Conservation (phyloP, 2,329 filamentous ascomycete species). For the Sporothrix luriei region DNA sequence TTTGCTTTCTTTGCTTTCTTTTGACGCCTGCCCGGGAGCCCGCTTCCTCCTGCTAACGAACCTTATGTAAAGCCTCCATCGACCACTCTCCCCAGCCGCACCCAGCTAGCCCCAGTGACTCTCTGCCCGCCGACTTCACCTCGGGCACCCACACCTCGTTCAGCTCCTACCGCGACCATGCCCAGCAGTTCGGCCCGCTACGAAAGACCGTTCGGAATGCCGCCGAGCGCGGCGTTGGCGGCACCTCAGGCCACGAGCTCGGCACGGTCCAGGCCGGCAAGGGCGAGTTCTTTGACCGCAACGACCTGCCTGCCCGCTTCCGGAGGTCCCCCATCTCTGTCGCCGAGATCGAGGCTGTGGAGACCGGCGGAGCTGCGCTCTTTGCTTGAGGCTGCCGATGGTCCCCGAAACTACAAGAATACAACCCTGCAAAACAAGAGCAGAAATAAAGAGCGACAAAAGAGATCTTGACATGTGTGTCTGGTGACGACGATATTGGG, state of each 20-base stretch:
- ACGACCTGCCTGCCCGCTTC: constrained; percentile 84
- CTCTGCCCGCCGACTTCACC: constrained; percentile 60
- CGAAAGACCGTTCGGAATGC: constrained; percentile 56
- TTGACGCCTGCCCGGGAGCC: not conserved
- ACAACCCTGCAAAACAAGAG: not conserved
- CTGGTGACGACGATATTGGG: constrained; percentile 14
- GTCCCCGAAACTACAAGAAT: not conserved
- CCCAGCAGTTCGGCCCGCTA: constrained; percentile 76
- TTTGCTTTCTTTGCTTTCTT: not conserved
- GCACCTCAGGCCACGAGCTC: constrained; percentile 66
- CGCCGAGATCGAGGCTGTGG: constrained; percentile 91
- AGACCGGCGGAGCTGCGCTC: constrained; percentile 79
- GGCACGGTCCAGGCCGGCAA: constrained; percentile 70
- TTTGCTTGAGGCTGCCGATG: constrained; percentile 38
- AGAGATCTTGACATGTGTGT: not conserved
- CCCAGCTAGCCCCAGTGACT: constrained; percentile 68
- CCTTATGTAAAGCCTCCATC: constrained; percentile 57
- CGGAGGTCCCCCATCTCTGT: constrained; percentile 70
- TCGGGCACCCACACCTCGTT: constrained; percentile 61
- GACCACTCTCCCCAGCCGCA: constrained; percentile 75
- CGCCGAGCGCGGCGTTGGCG: constrained; percentile 55
- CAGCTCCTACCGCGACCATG: constrained; percentile 75
- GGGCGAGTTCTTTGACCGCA: constrained; percentile 85
- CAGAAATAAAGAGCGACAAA: not conserved
- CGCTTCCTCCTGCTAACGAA: constrained; percentile 23